Base-by-base conservation (phyloP, 768 basidiomycete genomes). In the Mycena latifolia region DNA sequence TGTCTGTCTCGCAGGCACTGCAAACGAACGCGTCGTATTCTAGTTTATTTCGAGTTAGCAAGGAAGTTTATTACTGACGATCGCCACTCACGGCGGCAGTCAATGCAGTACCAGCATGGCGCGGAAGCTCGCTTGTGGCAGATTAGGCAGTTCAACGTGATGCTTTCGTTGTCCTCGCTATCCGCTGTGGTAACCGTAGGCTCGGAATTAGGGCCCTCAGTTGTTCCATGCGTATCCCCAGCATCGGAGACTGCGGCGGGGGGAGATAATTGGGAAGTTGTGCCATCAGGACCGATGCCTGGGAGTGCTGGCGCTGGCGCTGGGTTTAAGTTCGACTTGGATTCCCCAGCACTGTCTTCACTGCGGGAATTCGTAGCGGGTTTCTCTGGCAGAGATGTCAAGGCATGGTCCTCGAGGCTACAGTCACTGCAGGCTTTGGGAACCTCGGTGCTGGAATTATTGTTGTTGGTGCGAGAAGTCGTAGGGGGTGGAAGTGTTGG, bases 51-150 rank as follows among this genome's bases (percentile, higher is more conserved):
- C 27, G 25, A 25, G 27, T 50, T 27, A 48, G 5, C 17, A 8
- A 25, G 3, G 17, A 6, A 15, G 6, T n/a, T n/a, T n/a, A 28
- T 11, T 17, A 22, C 11, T 4, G 12, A 4, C 25, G 24, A 52
- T n/a, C 41, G 41, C 25, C 27, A 55, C 61, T 47, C 28, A 63
- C 61, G 14, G n/a, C 10, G 2, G 20, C 61, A 63, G n/a, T 63
- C 61, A 3, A 63, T 47, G 33, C 61, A 63, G n/a, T 63, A 63
- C 61, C 61, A 63, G 45, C 61, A 63, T 48, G 61, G 61, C 7
- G 61, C 28, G 2, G 61, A 63, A 28, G 55, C 61, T 22, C 27
- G 2, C 55, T 63, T 24, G 15, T 31, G 53, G 54, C 61, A 63
- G 20, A 63, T 39, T 1, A 63, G 18, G 41, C 41, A 43, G 41